These are phyloP conservation scores for Sporothrix dimorphospora DNA, from an alignment of 2,329 filamentous ascomycete genomes.

Conservation along the genomic window DNA sequence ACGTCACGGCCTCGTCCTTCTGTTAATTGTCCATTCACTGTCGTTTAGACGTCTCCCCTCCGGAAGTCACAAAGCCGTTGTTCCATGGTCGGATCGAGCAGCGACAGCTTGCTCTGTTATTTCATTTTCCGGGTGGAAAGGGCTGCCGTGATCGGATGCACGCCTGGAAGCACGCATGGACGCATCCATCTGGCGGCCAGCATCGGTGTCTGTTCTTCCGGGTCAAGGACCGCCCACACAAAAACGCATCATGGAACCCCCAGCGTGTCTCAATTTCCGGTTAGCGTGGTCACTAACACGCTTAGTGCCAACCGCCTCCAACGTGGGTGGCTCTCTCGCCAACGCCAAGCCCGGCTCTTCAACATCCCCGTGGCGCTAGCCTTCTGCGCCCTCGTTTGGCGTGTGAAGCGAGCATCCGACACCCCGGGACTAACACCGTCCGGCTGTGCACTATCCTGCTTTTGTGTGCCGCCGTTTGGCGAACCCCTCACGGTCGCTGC, in stretches of 20 bases:
- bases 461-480: neutral
- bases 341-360: slow-evolving; percentile 9
- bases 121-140: neutral
- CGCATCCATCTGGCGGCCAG: neutral
- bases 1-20: neutral
- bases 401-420: neutral
- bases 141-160: slow-evolving; percentile 13
- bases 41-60: neutral
- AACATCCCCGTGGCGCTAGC: slow-evolving; percentile 22
- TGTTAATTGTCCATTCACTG: neutral
- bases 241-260: slow-evolving; percentile 5
- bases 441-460: neutral
- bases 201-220: neutral
- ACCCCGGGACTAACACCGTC: neutral
- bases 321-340: neutral
- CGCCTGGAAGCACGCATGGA: neutral
- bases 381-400: neutral
- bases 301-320: neutral
- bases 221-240: neutral
- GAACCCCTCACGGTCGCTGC: neutral
- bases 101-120: neutral
- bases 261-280: slow-evolving; percentile 16
- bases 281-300: slow-evolving; percentile 12
- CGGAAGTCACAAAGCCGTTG: slow-evolving; percentile 1
- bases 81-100: neutral